These are phyloP conservation scores for Oryza meyeriana DNA, from an alignment of 176 grass and related monocot species.

Conservation along the genomic window DNA sequence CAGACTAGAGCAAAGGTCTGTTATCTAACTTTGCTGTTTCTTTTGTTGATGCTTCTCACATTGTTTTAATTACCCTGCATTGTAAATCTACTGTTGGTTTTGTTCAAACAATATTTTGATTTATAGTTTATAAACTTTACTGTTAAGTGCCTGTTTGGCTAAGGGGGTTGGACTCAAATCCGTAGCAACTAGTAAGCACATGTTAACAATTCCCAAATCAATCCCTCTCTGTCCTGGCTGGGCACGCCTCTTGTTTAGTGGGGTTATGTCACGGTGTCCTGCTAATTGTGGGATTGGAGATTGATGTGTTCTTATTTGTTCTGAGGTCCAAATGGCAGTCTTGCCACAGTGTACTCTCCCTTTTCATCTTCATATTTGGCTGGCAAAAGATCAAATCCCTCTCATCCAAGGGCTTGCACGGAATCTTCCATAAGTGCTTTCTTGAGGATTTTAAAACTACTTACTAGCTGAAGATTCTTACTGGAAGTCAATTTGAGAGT, in stretches of 20 bases:
- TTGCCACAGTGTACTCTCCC: too few species aligned
- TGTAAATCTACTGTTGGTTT: not conserved
- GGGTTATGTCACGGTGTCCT: too few species aligned
- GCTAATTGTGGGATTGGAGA: too few species aligned
- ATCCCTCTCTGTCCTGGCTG: too few species aligned
- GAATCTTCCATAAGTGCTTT: not conserved
- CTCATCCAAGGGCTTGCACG: too few species aligned
- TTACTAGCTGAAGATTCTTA: not conserved
- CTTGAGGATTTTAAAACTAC: not conserved
- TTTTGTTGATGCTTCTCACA: constrained; percentile 4
- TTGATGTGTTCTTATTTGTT: too few species aligned
- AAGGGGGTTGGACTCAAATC: too few species aligned
- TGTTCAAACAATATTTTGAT: not conserved
- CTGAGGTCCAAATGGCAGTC: not conserved
- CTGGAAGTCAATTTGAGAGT: not conserved
- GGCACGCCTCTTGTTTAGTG: too few species aligned
- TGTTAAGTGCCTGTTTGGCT: not conserved
- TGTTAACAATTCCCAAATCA: too few species aligned
- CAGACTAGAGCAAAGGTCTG: constrained; percentile 16
- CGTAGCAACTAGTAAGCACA: too few species aligned
- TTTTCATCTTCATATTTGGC: too few species aligned
- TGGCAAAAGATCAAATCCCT: too few species aligned
- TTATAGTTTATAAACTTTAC: constrained; percentile 1
- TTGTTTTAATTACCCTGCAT: not conserved
- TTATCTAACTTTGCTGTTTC: not conserved